Base-by-base conservation (phyloP, 2,329 filamentous ascomycete genomes). In the Neofusicoccum parvum region DNA sequence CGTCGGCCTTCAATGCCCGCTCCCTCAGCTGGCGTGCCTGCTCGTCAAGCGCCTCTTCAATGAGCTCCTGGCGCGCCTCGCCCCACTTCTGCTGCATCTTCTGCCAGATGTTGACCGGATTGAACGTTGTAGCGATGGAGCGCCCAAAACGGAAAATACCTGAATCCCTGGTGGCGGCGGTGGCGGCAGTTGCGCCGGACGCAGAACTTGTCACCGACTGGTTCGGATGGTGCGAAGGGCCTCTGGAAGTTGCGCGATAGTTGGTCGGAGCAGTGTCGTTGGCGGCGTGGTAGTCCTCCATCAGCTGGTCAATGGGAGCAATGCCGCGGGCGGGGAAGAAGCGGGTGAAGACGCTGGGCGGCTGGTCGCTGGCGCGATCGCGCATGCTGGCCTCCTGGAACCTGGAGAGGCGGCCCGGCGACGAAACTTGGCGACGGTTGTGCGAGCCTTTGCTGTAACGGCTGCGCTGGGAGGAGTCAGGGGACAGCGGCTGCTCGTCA, bases 371-470 rank as follows among this genome's bases (percentile, higher is more conserved):
- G 37, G 86, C 82, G 69, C 91, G 88, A 77, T 96, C 92, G 73
- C 89, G 92, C 91, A 97, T 94, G 72, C 90, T 94, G 46, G 90
- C 93, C 79, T 97, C 93, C 43, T 86, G 77, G 69, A 90, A 90
- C 64, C 80, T 89, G 72, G 85, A 96, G 82, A 79, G 87, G 75
- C 80, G 87, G 81, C 70, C 78, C 3, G 67, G 79, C 74, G 64
- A 65, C 5, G 43, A 48, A 10, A 65, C 54, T 20, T 51, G 53
- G 54, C 64, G 64, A 27, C 64, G 64, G 45, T 3, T 45, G 53
- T 48, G 54, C 46, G 64, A 65, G 37, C 41, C 45, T 36, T 56
- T 65, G 45, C 45, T 48, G 45, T 37, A 36, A 36, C 64, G 53
- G 23, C 64, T 65, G 54, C 48, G 46, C 43, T 59, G 46, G 14